Base-by-base conservation (phyloP, 345 rosid species). In the Gossypium ekmanianum region DNA sequence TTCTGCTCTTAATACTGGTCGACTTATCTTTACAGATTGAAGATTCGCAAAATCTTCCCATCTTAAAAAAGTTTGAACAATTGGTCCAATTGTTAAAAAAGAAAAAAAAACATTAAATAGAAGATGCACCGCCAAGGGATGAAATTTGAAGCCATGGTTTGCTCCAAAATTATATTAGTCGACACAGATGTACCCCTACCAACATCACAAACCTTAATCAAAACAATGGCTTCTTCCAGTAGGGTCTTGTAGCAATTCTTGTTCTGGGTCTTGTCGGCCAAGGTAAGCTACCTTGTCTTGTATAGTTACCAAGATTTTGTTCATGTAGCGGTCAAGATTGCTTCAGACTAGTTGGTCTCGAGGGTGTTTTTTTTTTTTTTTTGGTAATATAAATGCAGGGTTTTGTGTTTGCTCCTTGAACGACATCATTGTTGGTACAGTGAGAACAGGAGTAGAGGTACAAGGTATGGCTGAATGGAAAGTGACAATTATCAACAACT, bases 361-460 rank as follows among this genome's bases (percentile, higher is more conserved):
- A 63, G 11, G 3, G 7, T 12, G 0, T 27, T 27, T 6, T 13
- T 63, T 9, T 20, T 63, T 9, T 20, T 67, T 18, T 7, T 18
- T 4, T 5, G 11, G 4, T 7, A 18, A 34, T 68, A 47, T 47
- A 47, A 47, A 68, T 47, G 20, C 56, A 47, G 56, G 71, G 41
- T 47, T 47, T 20, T 68, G 41, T 68, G 10, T 44, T 44, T 68
- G 71, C 56, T 47, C 71, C 56, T 22, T 68, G 55, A 48, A 68
- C 41, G 56, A 47, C 41, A 67, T 68, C 20, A 1, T 7, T 0
- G 2, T 47, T 3, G 41, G 71, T 1, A 22, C n/a, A 1, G 56
- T 47, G 1, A 47, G 56, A 22, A 47, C 71, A 2, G 20, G 39
- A 39, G 24, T 13, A 14, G 12, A 22, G 39, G 45, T 24, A 45